Evolutionary conservation across 345 rosid genomes (phyloP).

Genomic region (Acer yangbiense): DNA sequence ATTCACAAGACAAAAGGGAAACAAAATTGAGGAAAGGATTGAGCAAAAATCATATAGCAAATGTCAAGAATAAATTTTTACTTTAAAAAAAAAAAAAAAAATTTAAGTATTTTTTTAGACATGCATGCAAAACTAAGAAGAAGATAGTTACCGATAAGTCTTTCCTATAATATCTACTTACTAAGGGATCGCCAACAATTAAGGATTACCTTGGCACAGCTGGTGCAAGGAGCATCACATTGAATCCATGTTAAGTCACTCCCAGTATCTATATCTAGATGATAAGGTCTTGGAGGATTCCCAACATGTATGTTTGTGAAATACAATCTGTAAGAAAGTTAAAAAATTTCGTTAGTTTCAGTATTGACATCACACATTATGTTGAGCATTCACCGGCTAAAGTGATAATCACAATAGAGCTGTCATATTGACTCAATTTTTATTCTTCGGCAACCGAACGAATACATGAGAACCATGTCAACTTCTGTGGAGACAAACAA

Average conservation of each 20-base stretch:
- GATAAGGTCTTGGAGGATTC: conserved; percentile 61
- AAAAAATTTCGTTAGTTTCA: conserved; percentile 11
- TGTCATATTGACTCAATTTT: not conserved
- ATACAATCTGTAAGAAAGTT: conserved; percentile 54
- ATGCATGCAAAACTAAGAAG: not conserved
- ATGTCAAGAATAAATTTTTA: not conserved
- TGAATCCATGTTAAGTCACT: conserved; percentile 98
- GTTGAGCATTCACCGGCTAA: not conserved
- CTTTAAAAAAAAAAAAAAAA: too few species aligned
- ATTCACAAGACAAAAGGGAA: not conserved
- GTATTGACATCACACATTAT: not conserved
- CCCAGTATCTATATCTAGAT: conserved; percentile 90
- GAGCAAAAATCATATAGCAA: not conserved
- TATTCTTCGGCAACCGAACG: not conserved
- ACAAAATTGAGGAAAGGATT: not conserved
- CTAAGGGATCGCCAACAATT: not conserved
- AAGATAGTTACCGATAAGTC: not conserved
- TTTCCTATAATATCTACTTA: not conserved
- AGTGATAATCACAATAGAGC: conserved; percentile 1
- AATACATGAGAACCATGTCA: not conserved
- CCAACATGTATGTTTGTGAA: conserved; percentile 76
- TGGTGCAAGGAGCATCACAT: conserved; percentile 92
- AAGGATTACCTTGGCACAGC: conserved; percentile 80
- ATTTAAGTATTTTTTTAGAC: conserved; percentile 3
- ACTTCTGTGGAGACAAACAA: conserved; percentile 8